phyloP scores from a whole-genome alignment of 495 filamentous ascomycete species.

The Penicillium alfredii region DNA sequence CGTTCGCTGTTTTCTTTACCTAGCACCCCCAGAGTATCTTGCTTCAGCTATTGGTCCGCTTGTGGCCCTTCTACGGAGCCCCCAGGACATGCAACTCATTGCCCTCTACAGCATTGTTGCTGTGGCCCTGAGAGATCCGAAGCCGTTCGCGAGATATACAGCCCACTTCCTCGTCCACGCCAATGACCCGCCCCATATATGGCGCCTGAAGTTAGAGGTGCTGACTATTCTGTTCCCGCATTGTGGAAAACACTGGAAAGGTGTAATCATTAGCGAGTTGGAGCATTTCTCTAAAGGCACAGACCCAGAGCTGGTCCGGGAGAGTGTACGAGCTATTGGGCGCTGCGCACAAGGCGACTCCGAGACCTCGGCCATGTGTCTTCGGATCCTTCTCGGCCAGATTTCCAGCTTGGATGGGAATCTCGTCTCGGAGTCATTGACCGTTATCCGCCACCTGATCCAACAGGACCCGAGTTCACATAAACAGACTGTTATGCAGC shows the following conservation, averaged over 20 bases:
- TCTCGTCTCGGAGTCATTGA: constrained; percentile 83
- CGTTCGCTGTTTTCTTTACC: constrained; percentile 73
- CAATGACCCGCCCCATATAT: constrained; percentile 75
- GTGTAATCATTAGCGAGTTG: constrained; percentile 82
- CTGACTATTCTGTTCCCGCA: constrained; percentile 86
- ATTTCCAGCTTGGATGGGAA: constrained; percentile 79
- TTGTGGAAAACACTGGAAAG: constrained; percentile 65
- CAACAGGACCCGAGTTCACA: constrained; percentile 81
- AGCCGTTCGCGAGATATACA: constrained; percentile 73
- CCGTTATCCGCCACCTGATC: constrained; percentile 90
- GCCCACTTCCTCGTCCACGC: constrained; percentile 81
- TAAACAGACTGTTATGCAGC: constrained; percentile 69
- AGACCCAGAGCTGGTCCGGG: constrained; percentile 71
- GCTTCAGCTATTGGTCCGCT: constrained; percentile 70
- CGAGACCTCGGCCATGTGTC: constrained; percentile 64
- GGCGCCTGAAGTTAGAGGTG: constrained; percentile 85
- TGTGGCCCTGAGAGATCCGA: constrained; percentile 66
- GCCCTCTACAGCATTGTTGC: constrained; percentile 91
- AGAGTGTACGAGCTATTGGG: constrained; percentile 86
- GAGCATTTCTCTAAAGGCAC: constrained; percentile 81
- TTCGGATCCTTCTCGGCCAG: constrained; percentile 74
- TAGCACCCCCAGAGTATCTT: constrained; percentile 71
- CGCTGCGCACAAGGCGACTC: constrained; percentile 79
- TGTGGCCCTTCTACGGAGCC: constrained; percentile 73
- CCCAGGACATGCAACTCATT: constrained; percentile 80